A percentile compares a stretch with the other conserved stretches of the same genome.
Conservation (phyloP, 2,329 filamentous ascomycete genomes). For the Fusarium chlamydosporum region DNA sequence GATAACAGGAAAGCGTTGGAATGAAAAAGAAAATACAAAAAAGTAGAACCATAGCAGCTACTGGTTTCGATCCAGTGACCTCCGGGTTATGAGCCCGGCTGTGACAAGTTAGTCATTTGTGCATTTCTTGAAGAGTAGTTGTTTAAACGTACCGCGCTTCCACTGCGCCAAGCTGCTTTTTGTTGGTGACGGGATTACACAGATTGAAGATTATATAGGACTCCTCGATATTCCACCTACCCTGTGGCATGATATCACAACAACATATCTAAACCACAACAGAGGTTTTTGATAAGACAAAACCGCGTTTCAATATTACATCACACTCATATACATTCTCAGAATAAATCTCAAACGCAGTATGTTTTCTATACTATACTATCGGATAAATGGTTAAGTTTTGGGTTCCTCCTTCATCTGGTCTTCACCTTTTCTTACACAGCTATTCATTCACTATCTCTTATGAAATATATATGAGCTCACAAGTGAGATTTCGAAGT, state of each 20-base stretch:
- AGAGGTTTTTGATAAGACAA: neutral
- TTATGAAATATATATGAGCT: too few species aligned
- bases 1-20: too few species aligned
- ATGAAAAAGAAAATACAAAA: neutral
- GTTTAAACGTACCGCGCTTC: constrained; percentile 15
- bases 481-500: too few species aligned
- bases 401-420: too few species aligned
- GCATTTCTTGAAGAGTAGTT: neutral
- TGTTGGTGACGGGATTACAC: neutral
- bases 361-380: neutral
- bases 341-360: neutral
- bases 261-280: neutral
- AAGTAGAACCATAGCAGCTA: constrained; percentile 23
- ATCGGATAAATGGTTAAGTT: too few species aligned
- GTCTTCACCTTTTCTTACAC: too few species aligned
- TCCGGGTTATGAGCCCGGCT: constrained; percentile 49
- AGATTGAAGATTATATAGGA: neutral
- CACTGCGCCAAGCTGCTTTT: constrained; percentile 19
- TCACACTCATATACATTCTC: neutral
- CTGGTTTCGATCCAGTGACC: constrained; percentile 29
- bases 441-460: too few species aligned
- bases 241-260: neutral
- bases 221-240: neutral
- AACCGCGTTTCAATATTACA: neutral
- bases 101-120: constrained; percentile 11